A percentile compares a stretch with the other conserved stretches of the same genome.
phyloP scores from a whole-genome alignment of 306 rosid species.

The Cotoneaster glaucophyllus region DNA sequence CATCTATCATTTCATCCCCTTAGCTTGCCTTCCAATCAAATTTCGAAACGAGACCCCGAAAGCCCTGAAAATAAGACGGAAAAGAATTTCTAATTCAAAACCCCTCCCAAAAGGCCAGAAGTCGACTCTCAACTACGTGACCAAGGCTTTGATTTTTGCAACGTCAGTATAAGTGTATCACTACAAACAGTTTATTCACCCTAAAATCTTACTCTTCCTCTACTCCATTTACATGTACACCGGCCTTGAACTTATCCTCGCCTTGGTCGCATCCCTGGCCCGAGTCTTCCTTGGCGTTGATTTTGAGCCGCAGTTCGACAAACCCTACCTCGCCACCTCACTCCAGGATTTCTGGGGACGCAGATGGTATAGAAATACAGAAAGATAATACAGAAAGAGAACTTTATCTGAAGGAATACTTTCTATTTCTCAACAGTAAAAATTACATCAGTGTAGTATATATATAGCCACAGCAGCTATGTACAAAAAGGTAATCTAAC shows the following conservation, averaged over 20 bases:
- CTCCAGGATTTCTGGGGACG: conserved; percentile 74
- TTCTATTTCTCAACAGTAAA: no score
- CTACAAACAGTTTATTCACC: conserved; percentile 31
- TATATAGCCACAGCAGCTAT: no score
- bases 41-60: conserved; percentile 8
- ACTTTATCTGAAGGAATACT: no score
- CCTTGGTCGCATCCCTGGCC: conserved; percentile 26
- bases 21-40: conserved; percentile 67
- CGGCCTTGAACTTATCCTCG: conserved; percentile 37
- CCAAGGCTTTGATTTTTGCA: conserved; percentile 23
- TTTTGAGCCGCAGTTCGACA: conserved; percentile 55
- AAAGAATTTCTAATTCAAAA: not conserved
- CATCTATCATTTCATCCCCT: conserved; percentile 35
- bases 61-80: not conserved
- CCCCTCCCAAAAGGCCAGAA: not conserved
- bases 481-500: no score
- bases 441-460: no score
- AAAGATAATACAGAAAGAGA: no score
- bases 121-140: conserved; percentile 14
- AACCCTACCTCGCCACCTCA: conserved; percentile 55
- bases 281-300: conserved; percentile 37
- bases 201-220: conserved; percentile 19
- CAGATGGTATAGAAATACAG: conserved; percentile 45
- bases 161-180: conserved; percentile 10
- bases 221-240: conserved; percentile 46